Base-by-base conservation (phyloP, 2,329 filamentous ascomycete genomes). In the Aspergillus terreus region DNA sequence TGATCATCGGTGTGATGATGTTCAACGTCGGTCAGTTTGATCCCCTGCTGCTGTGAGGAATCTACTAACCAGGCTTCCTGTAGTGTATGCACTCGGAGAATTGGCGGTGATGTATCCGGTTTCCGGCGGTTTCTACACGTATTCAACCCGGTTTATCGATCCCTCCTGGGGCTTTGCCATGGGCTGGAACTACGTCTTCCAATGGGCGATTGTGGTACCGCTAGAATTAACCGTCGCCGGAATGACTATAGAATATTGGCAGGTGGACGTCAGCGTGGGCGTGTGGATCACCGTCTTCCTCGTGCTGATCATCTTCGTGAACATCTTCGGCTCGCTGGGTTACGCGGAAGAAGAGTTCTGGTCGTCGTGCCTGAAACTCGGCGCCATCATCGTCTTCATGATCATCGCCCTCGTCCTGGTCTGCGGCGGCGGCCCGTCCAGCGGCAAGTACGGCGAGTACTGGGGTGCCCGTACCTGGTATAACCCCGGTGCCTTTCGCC, bases 131-230 rank as follows among this genome's bases (percentile, higher is more conserved):
- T 84, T 85, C 69, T 82, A 79, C 63, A 79, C 78, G 7, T 84
- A 84, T 60, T 75, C 80, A 36, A 75, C 78, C 47, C 79, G 82
- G 51, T 85, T 85, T 58, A 71, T 85, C 53, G 82, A 85, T 58
- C 82, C 82, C 12, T 78, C 81, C n/a, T 80, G 77, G 67, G 73
- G 71, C 4, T 75, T 75, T 51, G 71, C 72, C 32, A 72, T 75
- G 68, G 73, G 72, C 14, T 75, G 72, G 72, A 71, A 74, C 51
- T 94, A 95, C 67, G 88, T 88, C 6, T 71, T 95, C 58, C 87
- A 92, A 70, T 95, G 90, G 89, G 79, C 92, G 1, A 81, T 89
- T 40, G 82, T 92, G 0, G 71, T 95, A n/a, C 90, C 90, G 0
- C 77, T 78, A 23, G 78, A 80, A 54, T 67, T 76, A 41, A 76